phyloP scores from a whole-genome alignment of 768 basidiomycete genomes.

The Mycena venus region DNA sequence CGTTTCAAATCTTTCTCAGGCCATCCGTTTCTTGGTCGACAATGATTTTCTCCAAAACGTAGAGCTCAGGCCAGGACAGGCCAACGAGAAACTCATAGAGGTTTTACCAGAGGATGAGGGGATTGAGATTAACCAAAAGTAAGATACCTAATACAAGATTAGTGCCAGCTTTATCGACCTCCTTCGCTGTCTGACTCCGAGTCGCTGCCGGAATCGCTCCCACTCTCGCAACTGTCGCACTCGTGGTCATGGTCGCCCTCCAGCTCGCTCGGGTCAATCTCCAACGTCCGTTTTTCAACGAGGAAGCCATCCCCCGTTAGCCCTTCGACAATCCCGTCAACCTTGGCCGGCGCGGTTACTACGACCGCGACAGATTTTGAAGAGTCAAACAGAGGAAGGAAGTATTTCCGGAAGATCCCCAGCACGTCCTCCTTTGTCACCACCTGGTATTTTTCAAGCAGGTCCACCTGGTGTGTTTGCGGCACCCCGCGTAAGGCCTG shows the following conservation, averaged over 20 bases:
- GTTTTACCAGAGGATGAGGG: slow-evolving; percentile 54
- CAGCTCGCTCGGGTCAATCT: slow-evolving; percentile 68
- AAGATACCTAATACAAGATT: slow-evolving; percentile 13
- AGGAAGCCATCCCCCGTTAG: slow-evolving; percentile 80
- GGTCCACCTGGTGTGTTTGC: slow-evolving; percentile 61
- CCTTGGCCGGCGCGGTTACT: slow-evolving; percentile 87
- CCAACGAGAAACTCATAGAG: slow-evolving; percentile 72
- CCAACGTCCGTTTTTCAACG: slow-evolving; percentile 79
- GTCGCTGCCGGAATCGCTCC: slow-evolving; percentile 44
- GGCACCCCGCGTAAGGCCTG: slow-evolving; percentile 91
- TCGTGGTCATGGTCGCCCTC: slow-evolving; percentile 53
- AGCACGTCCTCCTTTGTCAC: slow-evolving; percentile 87
- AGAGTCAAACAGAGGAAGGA: slow-evolving; percentile 88
- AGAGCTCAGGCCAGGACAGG: slow-evolving; percentile 86
- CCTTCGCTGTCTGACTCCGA: slow-evolving; percentile 36
- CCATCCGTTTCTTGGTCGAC: slow-evolving; percentile 89
- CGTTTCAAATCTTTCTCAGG: slow-evolving; percentile 92
- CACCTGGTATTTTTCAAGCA: slow-evolving; percentile 57
- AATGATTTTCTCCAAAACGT: slow-evolving; percentile 89
- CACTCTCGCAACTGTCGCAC: slow-evolving; percentile 51
- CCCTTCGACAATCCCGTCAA: slow-evolving; percentile 75
- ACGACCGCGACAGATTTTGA: slow-evolving; percentile 83
- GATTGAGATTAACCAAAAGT: slow-evolving; percentile 28
- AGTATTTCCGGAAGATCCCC: slow-evolving; percentile 74
- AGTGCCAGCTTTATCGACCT: slow-evolving; percentile 17